Conservation (phyloP, 2,329 filamentous ascomycete species). For the Neospermospora avenae region DNA sequence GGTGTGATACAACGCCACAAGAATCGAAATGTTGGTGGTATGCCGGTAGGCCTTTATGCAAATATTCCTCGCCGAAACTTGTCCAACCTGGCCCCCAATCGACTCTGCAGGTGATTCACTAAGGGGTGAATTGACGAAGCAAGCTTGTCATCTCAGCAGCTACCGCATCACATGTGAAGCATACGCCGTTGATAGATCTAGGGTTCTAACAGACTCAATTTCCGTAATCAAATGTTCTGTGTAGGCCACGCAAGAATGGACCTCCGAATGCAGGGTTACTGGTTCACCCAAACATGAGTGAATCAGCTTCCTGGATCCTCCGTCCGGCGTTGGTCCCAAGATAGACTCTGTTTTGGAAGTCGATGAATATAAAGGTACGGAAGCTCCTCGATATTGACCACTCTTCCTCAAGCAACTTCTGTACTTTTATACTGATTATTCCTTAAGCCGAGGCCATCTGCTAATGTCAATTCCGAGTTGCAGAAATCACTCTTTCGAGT, state of each 20-base stretch:
- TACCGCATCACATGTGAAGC: background rate
- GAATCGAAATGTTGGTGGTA: slow-evolving; percentile 4
- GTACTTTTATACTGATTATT: background rate
- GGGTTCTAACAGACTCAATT: slow-evolving; percentile 7
- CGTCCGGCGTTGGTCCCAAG: slow-evolving; percentile 1
- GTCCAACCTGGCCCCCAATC: slow-evolving; percentile 4
- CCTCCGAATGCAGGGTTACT: background rate
- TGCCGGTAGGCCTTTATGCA: background rate
- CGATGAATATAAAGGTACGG: slow-evolving; percentile 7
- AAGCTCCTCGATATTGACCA: slow-evolving; percentile 5
- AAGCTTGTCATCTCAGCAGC: slow-evolving; percentile 7
- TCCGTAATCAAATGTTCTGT: background rate
- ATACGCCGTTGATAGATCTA: background rate
- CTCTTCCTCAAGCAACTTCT: slow-evolving; percentile 1
- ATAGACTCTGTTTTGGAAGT: slow-evolving; percentile 3
- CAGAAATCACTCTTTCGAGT: slow-evolving; percentile 60
- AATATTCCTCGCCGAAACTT: slow-evolving; percentile 7
- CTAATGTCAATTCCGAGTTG: slow-evolving; percentile 39
- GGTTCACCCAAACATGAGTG: background rate
- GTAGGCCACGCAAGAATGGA: background rate
- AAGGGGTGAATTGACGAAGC: background rate
- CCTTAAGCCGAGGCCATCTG: background rate
- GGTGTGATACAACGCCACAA: background rate
- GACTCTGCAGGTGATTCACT: background rate
- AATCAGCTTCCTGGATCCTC: background rate